Conservation (phyloP, 2,329 filamentous ascomycete species). For the Ceratocystiopsis brevicomis region DNA sequence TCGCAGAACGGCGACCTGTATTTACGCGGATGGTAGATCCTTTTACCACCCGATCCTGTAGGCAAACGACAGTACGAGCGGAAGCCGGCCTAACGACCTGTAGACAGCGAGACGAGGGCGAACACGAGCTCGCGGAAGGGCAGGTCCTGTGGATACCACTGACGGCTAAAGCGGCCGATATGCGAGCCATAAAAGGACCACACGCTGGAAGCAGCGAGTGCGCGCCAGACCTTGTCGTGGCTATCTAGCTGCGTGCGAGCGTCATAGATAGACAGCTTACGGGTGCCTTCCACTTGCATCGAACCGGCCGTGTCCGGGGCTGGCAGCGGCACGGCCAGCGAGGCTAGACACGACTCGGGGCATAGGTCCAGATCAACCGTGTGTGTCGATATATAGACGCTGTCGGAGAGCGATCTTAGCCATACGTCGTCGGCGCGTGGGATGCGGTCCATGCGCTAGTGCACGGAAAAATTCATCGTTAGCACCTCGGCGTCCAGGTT, state of each 20-base stretch:
- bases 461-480: conserved; percentile 2
- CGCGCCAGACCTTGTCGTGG: not conserved
- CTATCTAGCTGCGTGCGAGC: not conserved
- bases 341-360: conserved; percentile 1
- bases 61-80: not conserved
- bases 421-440: not conserved
- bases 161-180: not conserved
- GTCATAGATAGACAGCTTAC: not conserved
- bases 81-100: not conserved
- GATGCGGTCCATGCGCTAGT: conserved; percentile 3
- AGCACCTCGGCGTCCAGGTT: conserved; percentile 3
- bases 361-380: not conserved
- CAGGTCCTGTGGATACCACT: not conserved
- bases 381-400: not conserved
- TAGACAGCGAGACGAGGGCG: conserved; percentile 1
- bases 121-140: conserved; percentile 2
- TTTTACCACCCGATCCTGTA: not conserved
- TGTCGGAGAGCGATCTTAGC: not conserved
- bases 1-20: not conserved
- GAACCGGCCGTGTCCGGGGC: not conserved
- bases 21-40: not conserved
- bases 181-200: not conserved
- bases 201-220: not conserved
- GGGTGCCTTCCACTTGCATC: not conserved
- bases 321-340: not conserved